phyloP scores from a whole-genome alignment of 768 basidiomycete genomes.

The Butyriboletus loyo region DNA sequence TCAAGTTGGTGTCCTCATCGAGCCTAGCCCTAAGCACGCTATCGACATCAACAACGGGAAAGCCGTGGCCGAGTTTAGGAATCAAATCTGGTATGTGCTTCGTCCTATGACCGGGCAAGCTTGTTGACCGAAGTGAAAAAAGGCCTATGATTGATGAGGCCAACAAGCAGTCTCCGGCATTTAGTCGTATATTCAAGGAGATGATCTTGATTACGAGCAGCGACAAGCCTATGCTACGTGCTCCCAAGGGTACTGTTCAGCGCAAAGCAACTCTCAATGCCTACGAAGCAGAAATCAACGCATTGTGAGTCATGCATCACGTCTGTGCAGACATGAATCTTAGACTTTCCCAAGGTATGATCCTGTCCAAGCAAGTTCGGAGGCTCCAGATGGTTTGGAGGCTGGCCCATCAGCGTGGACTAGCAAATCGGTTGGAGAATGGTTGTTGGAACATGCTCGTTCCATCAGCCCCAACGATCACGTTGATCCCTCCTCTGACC shows the following conservation, averaged over 20 bases:
- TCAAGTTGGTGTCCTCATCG: conserved; percentile 33
- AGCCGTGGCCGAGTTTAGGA: conserved; percentile 29
- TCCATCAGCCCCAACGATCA: conserved; percentile 4
- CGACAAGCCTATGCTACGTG: conserved; percentile 42
- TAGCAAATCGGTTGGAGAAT: conserved; percentile 12
- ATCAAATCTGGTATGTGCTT: conserved; percentile 29
- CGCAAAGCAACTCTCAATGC: conserved; percentile 36
- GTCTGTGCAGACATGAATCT: background rate
- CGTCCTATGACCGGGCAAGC: background rate
- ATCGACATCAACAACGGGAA: conserved; percentile 23
- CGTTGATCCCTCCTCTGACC: conserved; percentile 17
- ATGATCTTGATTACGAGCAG: conserved; percentile 47
- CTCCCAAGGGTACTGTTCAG: conserved; percentile 45
- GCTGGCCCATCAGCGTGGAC: conserved; percentile 28
- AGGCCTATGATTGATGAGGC: conserved; percentile 46
- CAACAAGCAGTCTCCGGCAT: conserved; percentile 39
- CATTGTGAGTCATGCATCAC: conserved; percentile 31
- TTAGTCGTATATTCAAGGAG: conserved; percentile 48
- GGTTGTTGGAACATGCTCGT: conserved; percentile 29
- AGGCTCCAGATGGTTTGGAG: conserved; percentile 17
- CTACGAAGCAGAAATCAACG: conserved; percentile 47
- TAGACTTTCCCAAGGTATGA: conserved; percentile 25
- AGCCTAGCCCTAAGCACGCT: conserved; percentile 14
- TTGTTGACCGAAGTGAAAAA: background rate
- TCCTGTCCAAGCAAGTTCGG: conserved; percentile 27